Evolutionary conservation across 2,329 filamentous ascomycete genomes (phyloP).

Genomic region (Monosporascus sp.): DNA sequence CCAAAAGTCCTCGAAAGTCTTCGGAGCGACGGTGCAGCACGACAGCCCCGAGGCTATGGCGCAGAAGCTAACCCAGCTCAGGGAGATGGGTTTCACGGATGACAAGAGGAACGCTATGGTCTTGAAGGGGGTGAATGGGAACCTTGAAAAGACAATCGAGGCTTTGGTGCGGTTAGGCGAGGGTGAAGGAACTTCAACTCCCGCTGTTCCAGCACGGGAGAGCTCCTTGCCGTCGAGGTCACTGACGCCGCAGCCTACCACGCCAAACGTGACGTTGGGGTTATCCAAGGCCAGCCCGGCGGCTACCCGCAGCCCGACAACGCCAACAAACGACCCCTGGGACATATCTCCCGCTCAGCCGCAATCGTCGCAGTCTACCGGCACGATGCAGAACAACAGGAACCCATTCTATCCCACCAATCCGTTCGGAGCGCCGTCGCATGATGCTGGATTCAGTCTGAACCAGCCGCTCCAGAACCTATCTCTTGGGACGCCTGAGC

Average conservation of each 20-base stretch:
- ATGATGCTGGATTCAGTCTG: constrained; percentile 40
- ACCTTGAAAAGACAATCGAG: constrained; percentile 81
- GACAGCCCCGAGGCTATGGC: constrained; percentile 58
- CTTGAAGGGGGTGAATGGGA: constrained; percentile 76
- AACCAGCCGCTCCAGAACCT: constrained; percentile 72
- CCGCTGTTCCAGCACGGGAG: constrained; percentile 42
- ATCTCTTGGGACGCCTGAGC: constrained; percentile 50
- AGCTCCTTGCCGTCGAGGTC: constrained; percentile 45
- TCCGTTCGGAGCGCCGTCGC: constrained; percentile 57
- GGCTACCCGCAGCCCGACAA: constrained; percentile 28
- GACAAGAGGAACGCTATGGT: constrained; percentile 75
- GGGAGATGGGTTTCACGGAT: constrained; percentile 90
- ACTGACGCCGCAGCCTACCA: constrained; percentile 45
- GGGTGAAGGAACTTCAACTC: constrained; percentile 42
- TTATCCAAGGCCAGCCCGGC: constrained; percentile 24
- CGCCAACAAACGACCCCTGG: constrained; percentile 62
- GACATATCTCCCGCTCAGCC: constrained; percentile 52
- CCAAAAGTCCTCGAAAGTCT: constrained; percentile 63
- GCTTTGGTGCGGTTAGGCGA: constrained; percentile 79
- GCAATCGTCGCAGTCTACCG: constrained; percentile 61
- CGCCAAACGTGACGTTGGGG: constrained; percentile 23
- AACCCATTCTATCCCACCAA: constrained; percentile 61
- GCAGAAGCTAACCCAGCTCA: constrained; percentile 68
- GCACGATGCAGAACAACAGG: constrained; percentile 52
- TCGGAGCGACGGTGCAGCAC: constrained; percentile 62